phyloP scores from a whole-genome alignment of 495 filamentous ascomycete genomes.

The Neurospora sp. region DNA sequence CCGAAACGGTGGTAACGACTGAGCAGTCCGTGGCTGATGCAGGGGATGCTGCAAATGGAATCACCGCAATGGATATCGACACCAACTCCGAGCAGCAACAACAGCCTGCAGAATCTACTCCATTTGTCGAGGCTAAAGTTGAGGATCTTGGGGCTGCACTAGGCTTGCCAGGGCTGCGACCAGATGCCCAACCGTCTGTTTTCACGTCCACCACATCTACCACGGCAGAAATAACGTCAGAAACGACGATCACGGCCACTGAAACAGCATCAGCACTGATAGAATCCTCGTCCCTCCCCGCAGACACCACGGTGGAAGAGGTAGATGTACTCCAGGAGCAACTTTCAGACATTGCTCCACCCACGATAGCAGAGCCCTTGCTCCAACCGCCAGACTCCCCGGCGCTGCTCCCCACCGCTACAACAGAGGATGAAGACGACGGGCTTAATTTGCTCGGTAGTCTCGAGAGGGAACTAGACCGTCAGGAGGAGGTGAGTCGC shows the following conservation, averaged over 20 bases:
- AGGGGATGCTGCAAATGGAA: neutral
- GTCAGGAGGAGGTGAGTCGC: conserved; percentile 15
- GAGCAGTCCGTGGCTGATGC: neutral
- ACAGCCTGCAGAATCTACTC: neutral
- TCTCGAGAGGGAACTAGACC: conserved; percentile 23
- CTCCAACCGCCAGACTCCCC: conserved; percentile 12
- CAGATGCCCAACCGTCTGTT: neutral
- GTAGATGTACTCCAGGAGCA: neutral
- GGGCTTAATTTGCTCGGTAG: conserved; percentile 19
- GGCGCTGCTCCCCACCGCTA: conserved; percentile 7
- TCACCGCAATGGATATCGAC: conserved; percentile 31
- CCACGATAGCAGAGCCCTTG: neutral
- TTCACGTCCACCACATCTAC: neutral
- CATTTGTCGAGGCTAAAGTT: neutral
- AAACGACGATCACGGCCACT: neutral
- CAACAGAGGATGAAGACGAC: conserved; percentile 18
- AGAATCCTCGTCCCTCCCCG: neutral
- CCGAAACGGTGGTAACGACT: neutral
- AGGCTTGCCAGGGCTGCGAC: neutral
- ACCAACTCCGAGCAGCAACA: neutral
- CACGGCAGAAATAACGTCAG: neutral
- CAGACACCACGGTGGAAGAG: neutral
- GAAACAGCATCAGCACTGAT: neutral
- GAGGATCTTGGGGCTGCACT: neutral
- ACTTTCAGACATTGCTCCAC: neutral